These are phyloP conservation scores for Saraca asoca DNA, from an alignment of 331 rosid genomes.

Conservation along the genomic window DNA sequence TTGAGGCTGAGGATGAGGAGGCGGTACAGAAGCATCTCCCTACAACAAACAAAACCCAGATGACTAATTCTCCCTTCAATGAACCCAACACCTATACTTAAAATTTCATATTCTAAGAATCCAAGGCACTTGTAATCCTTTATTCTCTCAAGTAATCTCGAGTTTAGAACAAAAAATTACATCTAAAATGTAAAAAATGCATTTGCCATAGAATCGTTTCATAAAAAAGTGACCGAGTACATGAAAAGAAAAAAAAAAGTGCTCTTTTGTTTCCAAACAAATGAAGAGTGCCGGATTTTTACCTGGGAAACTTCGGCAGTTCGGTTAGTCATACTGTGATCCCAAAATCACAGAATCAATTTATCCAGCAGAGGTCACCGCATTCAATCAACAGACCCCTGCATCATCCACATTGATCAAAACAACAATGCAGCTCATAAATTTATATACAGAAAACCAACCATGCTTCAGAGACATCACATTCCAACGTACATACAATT, in stretches of 20 bases:
- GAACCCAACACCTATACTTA: background rate
- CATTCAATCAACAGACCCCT: conserved; percentile 43
- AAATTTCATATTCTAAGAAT: background rate
- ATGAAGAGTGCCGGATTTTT: background rate
- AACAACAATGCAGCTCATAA: conserved; percentile 36
- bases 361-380: conserved; percentile 39
- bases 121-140: conserved; percentile 7
- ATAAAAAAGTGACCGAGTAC: background rate
- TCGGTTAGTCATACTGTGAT: conserved; percentile 71
- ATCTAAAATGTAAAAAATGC: background rate
- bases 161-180: background rate
- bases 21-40: conserved; percentile 63
- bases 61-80: conserved; percentile 11
- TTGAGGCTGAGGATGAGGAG: conserved; percentile 24
- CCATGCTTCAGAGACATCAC: conserved; percentile 1
- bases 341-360: conserved; percentile 56
- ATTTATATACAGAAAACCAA: too few species aligned
- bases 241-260: background rate
- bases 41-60: conserved; percentile 36
- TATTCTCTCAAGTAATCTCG: conserved; percentile 14
- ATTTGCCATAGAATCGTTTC: background rate
- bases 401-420: conserved; percentile 39
- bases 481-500: background rate
- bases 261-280: background rate
- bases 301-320: conserved; percentile 68